phyloP scores from a whole-genome alignment of 2,329 filamentous ascomycete genomes.

The Verticillium nonalfalfae region DNA sequence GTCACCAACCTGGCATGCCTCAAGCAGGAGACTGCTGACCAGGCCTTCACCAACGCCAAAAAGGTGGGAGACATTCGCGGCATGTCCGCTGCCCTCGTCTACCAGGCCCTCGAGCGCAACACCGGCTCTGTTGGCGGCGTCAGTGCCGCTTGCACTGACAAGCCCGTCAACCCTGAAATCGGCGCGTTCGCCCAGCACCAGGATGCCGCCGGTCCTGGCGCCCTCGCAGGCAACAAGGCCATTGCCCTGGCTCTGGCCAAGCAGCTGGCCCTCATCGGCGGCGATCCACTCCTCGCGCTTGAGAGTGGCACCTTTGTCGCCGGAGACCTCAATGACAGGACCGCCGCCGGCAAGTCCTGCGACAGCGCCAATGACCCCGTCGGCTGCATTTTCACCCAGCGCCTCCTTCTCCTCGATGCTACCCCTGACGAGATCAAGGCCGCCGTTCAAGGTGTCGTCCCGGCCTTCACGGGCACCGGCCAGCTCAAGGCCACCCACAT shows the following conservation, averaged over 20 bases:
- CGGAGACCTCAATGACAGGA: conserved; percentile 29
- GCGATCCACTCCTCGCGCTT: conserved; percentile 32
- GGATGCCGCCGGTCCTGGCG: conserved; percentile 32
- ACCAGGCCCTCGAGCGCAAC: conserved; percentile 47
- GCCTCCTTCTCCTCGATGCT: conserved; percentile 48
- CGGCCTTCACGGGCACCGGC: conserved; percentile 24
- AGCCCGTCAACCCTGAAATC: conserved; percentile 38
- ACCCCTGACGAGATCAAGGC: conserved; percentile 45
- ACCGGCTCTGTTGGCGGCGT: conserved; percentile 33
- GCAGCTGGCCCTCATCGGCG: conserved; percentile 36
- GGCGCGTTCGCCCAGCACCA: conserved; percentile 37
- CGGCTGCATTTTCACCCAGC: conserved; percentile 51
- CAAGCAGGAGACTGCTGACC: conserved; percentile 45
- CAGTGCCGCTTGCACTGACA: conserved; percentile 29
- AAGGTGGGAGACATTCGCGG: conserved; percentile 41
- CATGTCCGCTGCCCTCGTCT: conserved; percentile 48
- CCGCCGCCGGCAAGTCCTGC: conserved; percentile 46
- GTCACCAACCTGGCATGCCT: conserved; percentile 35
- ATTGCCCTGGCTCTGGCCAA: conserved; percentile 31
- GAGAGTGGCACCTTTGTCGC: conserved; percentile 36
- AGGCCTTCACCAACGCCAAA: conserved; percentile 55
- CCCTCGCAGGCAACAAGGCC: conserved; percentile 33
- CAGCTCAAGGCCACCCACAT: conserved; percentile 19
- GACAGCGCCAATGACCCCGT: conserved; percentile 38
- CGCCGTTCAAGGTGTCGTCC: conserved; percentile 27